phyloP scores from a whole-genome alignment of 768 basidiomycete species.

The Glaciozyma martinii region DNA sequence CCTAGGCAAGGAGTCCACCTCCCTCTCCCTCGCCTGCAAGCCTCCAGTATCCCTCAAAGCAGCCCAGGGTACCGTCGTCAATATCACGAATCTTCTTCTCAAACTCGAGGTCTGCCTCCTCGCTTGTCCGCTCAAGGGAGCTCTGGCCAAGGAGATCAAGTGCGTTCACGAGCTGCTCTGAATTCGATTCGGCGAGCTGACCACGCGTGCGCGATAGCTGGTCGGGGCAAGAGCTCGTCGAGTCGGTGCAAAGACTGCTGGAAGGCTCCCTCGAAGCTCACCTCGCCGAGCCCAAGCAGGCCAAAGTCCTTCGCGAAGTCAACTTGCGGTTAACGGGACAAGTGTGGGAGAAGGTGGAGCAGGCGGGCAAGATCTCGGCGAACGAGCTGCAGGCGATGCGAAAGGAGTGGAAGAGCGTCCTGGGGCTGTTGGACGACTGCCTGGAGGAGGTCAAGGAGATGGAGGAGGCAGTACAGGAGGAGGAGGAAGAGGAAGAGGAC shows the following conservation, averaged over 20 bases:
- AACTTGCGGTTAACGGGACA: neutral
- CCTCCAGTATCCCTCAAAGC: slow-evolving; percentile 6
- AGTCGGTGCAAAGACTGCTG: slow-evolving; percentile 10
- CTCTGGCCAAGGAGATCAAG: slow-evolving; percentile 6
- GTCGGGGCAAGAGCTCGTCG: slow-evolving; percentile 11
- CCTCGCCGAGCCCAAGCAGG: neutral
- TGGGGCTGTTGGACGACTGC: slow-evolving; percentile 21
- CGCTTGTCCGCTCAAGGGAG: neutral
- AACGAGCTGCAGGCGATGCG: slow-evolving; percentile 14
- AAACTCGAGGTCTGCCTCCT: slow-evolving; percentile 13
- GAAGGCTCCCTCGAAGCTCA: neutral
- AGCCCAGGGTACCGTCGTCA: neutral
- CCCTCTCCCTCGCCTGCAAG: slow-evolving; percentile 22
- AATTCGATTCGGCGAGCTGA: neutral
- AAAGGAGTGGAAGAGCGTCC: slow-evolving; percentile 7
- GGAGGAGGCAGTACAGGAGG: neutral
- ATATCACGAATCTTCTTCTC: neutral
- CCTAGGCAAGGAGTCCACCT: slow-evolving; percentile 9
- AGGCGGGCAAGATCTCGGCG: neutral
- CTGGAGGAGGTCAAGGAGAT: slow-evolving; percentile 18
- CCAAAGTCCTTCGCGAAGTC: neutral
- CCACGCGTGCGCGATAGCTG: slow-evolving; percentile 3
- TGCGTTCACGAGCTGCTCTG: neutral
- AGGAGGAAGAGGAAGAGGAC: neutral
- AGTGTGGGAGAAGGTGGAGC: slow-evolving; percentile 1